Evolutionary conservation across 148 eudicot species (phyloP), one percentile per base, ranked within the genome.

Genomic region (Fagopyrum tataricum): DNA sequence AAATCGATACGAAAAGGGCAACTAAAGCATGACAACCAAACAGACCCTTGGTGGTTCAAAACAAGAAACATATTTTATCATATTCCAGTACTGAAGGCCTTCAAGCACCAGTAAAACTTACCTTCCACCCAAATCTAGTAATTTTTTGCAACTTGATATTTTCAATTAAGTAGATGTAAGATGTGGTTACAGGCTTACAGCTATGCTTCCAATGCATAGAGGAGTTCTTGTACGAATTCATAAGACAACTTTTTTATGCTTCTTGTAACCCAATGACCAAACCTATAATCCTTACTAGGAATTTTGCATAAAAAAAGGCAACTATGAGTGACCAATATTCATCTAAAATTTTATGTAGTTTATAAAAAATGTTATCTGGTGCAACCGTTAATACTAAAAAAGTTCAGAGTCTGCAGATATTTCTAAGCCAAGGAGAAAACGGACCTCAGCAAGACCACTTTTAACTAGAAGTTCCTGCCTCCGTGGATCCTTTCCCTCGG

Each of bases 401-500:
- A 13, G 70, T 15, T 40, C 55, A 59, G 8, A 31, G 40, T 26
- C 15, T 15, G 46, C 59, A 56, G 56, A 42, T 31, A 31, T 59
- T 49, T 41, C 42, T 44, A 77, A 49, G 70, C 48, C 58, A 20
- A 68, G 21, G 41, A 75, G 44, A 67, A 17, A 74, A 84, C 87
- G 76, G 74, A 95, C 98, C 98, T 95, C 97, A 68, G 99, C 97
- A 81, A 95, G 92, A 75, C 99, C 99, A 78, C 96, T 95, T 73
- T 88, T 73, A 44, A 95, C 78, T 67, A 95, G 81, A 82, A 95
- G 79, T 81, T 95, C 97, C 76, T 84, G 86, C 83, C 99, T 89
- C 67, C 97, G 79, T 70, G 96, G 85, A 84, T 94, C 97, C 81
- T 94, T 94, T 20, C 92, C 96, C 79, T 88, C 90, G 46, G 77